Percentiles rank a stretch among this genome's conserved stretches.
Conservation (phyloP, 108 stramenopile genomes). For the Hondaea fermentalgiana region DNA sequence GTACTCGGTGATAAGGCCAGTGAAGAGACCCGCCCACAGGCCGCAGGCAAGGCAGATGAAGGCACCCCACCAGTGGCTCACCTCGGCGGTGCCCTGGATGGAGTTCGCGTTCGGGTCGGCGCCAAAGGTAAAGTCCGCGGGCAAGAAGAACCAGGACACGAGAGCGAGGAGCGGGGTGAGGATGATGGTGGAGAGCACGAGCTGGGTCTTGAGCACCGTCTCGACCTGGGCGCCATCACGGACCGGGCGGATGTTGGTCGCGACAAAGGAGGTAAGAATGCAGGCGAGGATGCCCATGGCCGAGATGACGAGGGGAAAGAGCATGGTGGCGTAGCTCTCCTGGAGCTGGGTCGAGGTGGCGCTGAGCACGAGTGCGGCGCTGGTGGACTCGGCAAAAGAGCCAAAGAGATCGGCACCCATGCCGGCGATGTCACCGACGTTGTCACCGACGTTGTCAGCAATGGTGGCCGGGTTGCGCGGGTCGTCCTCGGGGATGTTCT, state of each 20-base stretch:
- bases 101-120: background rate
- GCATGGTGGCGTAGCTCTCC: conserved; percentile 70
- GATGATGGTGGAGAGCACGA: conserved; percentile 78
- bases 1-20: conserved; percentile 95
- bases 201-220: conserved; percentile 61
- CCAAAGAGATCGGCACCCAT: conserved; percentile 99
- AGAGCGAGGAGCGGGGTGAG: conserved; percentile 75
- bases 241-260: conserved; percentile 47
- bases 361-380: conserved; percentile 89
- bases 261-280: conserved; percentile 81
- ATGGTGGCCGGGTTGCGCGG: conserved; percentile 97
- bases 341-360: conserved; percentile 19
- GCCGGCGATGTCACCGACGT: conserved; percentile 95
- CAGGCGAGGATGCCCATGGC: conserved; percentile 88
- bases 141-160: conserved; percentile 43
- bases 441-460: conserved; percentile 99
- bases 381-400: conserved; percentile 90
- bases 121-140: background rate
- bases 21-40: conserved; percentile 83
- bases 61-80: background rate
- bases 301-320: conserved; percentile 85
- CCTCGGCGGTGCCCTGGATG: background rate
- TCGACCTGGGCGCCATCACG: conserved; percentile 79
- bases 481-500: conserved; percentile 97
- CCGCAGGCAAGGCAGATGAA: conserved; percentile 71